Evolutionary conservation across 768 basidiomycete species (phyloP).

Genomic region (Russula emetica): DNA sequence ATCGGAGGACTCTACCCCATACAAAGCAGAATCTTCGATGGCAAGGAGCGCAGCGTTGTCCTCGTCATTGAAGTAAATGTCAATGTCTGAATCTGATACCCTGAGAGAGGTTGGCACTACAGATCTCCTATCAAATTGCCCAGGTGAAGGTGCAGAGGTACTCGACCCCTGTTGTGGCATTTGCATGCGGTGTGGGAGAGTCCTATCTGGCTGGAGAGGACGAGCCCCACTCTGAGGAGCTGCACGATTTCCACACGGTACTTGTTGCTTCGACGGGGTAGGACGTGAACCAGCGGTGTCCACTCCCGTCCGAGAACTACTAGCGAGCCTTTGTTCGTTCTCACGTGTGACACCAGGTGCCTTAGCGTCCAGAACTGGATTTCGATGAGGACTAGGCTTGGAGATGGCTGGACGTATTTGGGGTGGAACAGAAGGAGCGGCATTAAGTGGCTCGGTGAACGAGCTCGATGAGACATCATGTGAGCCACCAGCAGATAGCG

Average conservation of each 20-base stretch:
- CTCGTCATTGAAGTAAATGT: constrained; percentile 29
- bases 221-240: not conserved
- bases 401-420: constrained; percentile 6
- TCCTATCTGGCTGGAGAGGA: not conserved
- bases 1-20: not conserved
- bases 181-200: not conserved
- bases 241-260: not conserved
- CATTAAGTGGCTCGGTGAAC: constrained; percentile 5
- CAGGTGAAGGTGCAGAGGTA: not conserved
- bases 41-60: constrained; percentile 17
- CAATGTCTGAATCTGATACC: constrained; percentile 16
- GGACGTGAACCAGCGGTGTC: not conserved
- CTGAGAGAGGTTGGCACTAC: not conserved
- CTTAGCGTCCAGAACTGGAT: not conserved
- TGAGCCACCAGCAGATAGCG: constrained; percentile 3
- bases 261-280: not conserved
- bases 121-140: not conserved
- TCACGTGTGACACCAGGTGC: not conserved
- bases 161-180: constrained; percentile 6
- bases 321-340: not conserved
- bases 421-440: not conserved
- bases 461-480: constrained; percentile 14
- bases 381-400: constrained; percentile 14
- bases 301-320: not conserved
- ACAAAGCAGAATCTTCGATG: constrained; percentile 7